Evolutionary conservation across 495 filamentous ascomycete species (phyloP).

Genomic region (Penicillium maclennaniae): DNA sequence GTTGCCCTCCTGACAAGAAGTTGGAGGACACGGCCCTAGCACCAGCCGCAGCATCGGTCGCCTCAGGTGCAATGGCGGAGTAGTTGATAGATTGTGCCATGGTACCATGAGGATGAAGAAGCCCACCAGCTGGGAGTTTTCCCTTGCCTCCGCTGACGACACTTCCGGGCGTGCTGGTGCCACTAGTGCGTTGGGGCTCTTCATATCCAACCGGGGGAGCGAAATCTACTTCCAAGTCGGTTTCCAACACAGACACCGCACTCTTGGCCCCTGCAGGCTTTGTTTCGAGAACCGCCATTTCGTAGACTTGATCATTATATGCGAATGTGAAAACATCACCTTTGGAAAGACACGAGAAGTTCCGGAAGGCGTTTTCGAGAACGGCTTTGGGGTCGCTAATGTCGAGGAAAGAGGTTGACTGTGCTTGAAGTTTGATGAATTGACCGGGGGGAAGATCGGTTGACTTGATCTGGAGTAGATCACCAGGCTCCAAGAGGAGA

Average conservation of each 20-base stretch:
- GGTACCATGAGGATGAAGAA: slow-evolving; percentile 76
- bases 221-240: slow-evolving; percentile 93
- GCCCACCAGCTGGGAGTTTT: slow-evolving; percentile 63
- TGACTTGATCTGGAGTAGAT: slow-evolving; percentile 89
- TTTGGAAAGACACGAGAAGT: slow-evolving; percentile 87
- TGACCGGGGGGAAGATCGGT: slow-evolving; percentile 84
- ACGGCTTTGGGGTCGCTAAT: slow-evolving; percentile 98
- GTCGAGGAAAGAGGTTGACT: slow-evolving; percentile 85
- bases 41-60: slow-evolving; percentile 57
- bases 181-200: slow-evolving; percentile 62
- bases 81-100: slow-evolving; percentile 99
- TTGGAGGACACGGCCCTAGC: slow-evolving; percentile 68
- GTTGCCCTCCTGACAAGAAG: slow-evolving; percentile 72
- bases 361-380: slow-evolving; percentile 89
- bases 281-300: slow-evolving; percentile 87
- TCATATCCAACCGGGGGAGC: slow-evolving; percentile 90
- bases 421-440: slow-evolving; percentile 94
- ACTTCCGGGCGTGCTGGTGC: slow-evolving; percentile 66
- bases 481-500: slow-evolving; percentile 79
- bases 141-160: slow-evolving; percentile 47
- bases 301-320: slow-evolving; percentile 91
- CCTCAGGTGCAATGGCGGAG: slow-evolving; percentile 80
- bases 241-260: slow-evolving; percentile 88
- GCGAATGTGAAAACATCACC: slow-evolving; percentile 91
- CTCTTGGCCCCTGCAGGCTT: slow-evolving; percentile 75